Conservation (phyloP, 768 basidiomycete species). For the Nidularia pulvinata region DNA sequence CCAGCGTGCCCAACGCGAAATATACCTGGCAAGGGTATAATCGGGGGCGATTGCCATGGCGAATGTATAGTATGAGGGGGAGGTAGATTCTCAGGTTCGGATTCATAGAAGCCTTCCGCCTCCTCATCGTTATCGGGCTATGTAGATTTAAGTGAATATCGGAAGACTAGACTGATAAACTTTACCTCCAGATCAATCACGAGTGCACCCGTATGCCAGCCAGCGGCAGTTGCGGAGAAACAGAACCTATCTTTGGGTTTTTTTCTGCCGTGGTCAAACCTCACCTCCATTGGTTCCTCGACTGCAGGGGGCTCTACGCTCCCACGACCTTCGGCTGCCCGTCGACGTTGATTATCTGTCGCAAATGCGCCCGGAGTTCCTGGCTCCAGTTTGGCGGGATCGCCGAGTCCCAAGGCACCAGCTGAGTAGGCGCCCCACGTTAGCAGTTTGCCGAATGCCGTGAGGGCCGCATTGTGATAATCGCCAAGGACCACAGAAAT, state of each 20-base stretch:
- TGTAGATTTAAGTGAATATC: conserved; percentile 11
- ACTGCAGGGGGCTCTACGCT: conserved; percentile 42
- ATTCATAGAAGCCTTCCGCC: conserved; percentile 33
- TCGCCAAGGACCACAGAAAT: conserved; percentile 93
- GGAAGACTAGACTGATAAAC: conserved; percentile 4
- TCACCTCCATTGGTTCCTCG: conserved; percentile 63
- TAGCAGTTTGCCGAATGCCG: conserved; percentile 68
- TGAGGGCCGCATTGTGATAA: conserved; percentile 90
- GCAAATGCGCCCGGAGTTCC: conserved; percentile 64
- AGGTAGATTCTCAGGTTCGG: background rate
- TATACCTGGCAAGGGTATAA: conserved; percentile 22
- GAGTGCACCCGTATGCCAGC: conserved; percentile 93
- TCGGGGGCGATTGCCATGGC: conserved; percentile 16
- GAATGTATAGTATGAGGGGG: background rate
- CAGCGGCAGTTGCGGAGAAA: conserved; percentile 78
- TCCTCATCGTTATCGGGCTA: conserved; percentile 27
- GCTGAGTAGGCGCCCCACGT: conserved; percentile 81
- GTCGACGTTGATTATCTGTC: conserved; percentile 29
- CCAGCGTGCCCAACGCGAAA: conserved; percentile 66
- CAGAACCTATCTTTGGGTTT: conserved; percentile 64
- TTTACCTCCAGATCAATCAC: conserved; percentile 81
- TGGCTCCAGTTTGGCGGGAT: conserved; percentile 51
- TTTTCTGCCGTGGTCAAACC: conserved; percentile 63
- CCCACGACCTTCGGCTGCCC: conserved; percentile 12
- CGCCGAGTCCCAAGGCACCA: conserved; percentile 88